Conservation (phyloP, 1,284 basidiomycete genomes). For the Laetiporus sulphureus region DNA sequence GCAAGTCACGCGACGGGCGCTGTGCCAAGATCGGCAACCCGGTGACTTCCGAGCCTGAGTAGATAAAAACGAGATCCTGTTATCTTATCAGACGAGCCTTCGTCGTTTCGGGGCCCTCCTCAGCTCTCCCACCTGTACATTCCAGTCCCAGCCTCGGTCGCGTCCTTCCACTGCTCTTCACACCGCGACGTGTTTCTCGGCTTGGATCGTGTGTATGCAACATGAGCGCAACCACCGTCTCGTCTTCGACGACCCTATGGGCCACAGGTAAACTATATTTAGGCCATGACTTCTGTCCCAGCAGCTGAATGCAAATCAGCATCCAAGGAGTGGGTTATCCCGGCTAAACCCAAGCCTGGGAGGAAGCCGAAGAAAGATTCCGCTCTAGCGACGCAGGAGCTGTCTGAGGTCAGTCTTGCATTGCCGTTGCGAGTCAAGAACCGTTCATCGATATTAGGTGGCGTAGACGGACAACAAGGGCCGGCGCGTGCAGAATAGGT, state of each 20-base stretch:
- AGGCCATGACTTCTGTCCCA: no score
- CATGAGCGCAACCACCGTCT: constrained; percentile 24
- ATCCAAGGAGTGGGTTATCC: constrained; percentile 88
- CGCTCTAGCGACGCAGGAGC: constrained; percentile 28
- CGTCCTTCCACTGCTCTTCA: constrained; percentile 15
- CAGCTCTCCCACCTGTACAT: constrained; percentile 5
- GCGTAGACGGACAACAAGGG: constrained; percentile 46
- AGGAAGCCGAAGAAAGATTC: constrained; percentile 80
- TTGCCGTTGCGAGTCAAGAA: constrained; percentile 12
- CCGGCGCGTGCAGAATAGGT: constrained; percentile 75
- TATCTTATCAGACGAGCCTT: constrained; percentile 29
- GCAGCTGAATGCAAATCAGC: constrained; percentile 36
- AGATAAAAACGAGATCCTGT: constrained; percentile 15
- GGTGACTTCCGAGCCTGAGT: constrained; percentile 4
- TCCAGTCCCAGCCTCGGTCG: constrained; percentile 10
- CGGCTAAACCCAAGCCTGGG: constrained; percentile 85
- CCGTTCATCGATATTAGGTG: constrained; percentile 16
- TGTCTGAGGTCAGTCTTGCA: constrained; percentile 36
- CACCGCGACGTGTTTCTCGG: background rate
- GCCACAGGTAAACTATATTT: constrained; percentile 34
- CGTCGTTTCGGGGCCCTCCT: constrained; percentile 13
- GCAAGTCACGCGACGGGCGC: constrained; percentile 2
- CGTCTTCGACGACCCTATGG: constrained; percentile 45
- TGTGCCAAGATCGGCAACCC: constrained; percentile 6
- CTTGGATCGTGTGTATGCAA: constrained; percentile 1